Base-by-base conservation (phyloP, 106 monocot genomes). In the Dioscorea dumetorum region DNA sequence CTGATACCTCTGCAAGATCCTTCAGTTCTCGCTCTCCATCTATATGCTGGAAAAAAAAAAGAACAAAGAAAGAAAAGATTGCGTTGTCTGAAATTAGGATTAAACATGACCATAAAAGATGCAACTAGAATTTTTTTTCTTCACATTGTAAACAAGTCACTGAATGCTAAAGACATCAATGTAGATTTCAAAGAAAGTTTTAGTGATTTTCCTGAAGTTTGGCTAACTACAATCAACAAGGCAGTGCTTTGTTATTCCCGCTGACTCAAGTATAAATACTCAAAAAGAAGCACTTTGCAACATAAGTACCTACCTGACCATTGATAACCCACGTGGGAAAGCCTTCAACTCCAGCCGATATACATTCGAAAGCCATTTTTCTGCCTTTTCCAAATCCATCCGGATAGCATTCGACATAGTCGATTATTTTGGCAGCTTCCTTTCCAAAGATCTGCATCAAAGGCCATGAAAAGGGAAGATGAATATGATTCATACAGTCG, bases 401-500 rank as follows among this genome's bases (percentile, higher is more conserved):
- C 21, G 90, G 90, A 50, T 87, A 91, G 73, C 90, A 91, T 53
- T 91, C 90, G 21, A 87, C 74, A 64, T 91, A 91, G 52, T 91
- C 73, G 69, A 91, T 22, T 24, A 81, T 78, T 76, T 87, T 78
- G 53, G 61, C 62, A 5, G 90, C 90, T 81, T 91, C 90, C 50
- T 49, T 71, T 33, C 90, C 90, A 77, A 91, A 87, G 78, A 91
- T 91, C 90, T 91, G 21, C 58, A 6, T 41, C 41, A 41, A 41
- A 3, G 41, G 10, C 28, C 28, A 28, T 28, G 28, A 28, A 28
- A 28, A 28, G 28, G 28, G 28, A 28, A 28, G 28, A 1, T 28
- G 1, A 28, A 1, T 28, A 28, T 28, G 28, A 28, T 28, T 28
- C 28, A 28, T 28, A 28, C 28, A 28, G 28, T 28, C 1, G 28